phyloP scores from a whole-genome alignment of 1,139 yeast genomes.

The Pichia sp. region DNA sequence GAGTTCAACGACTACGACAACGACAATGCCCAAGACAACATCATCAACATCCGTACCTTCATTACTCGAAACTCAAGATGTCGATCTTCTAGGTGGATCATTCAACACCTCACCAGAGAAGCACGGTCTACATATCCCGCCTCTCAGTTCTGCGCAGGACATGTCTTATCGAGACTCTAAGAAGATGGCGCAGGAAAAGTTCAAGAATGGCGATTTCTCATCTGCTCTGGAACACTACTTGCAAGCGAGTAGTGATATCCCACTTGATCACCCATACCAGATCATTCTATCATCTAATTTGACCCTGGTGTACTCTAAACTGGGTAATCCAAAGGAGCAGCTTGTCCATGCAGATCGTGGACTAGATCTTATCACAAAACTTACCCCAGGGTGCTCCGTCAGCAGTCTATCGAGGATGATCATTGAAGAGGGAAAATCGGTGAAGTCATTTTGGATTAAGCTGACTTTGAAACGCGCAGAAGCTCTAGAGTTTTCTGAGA shows the following conservation, averaged over 20 bases:
- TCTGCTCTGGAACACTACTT: constrained; percentile 57
- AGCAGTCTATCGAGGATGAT: constrained; percentile 26
- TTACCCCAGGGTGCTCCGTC: constrained; percentile 17
- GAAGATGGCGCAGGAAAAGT: constrained; percentile 33
- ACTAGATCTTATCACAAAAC: constrained; percentile 39
- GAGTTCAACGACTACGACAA: background rate
- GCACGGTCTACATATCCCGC: too few relatives aligned
- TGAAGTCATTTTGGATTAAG: constrained; percentile 70
- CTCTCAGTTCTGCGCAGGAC: constrained; percentile 9
- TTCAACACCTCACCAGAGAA: constrained; percentile 12
- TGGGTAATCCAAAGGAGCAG: constrained; percentile 69
- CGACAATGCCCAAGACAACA: background rate
- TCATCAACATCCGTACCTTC: constrained; percentile 1
- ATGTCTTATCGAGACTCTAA: constrained; percentile 5
- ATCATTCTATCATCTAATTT: constrained; percentile 72
- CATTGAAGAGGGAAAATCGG: constrained; percentile 47
- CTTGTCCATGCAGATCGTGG: constrained; percentile 51
- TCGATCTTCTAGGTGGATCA: too few relatives aligned
- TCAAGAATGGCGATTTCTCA: constrained; percentile 75
- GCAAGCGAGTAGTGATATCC: constrained; percentile 55
- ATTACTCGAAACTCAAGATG: constrained; percentile 8
- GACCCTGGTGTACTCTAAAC: constrained; percentile 59
- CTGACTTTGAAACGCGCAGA: constrained; percentile 70
- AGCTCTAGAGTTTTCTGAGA: constrained; percentile 72
- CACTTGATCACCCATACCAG: constrained; percentile 57